These are phyloP conservation scores for Crithidia thermophila DNA, from an alignment of 208 protist genomes.

Conservation along the genomic window DNA sequence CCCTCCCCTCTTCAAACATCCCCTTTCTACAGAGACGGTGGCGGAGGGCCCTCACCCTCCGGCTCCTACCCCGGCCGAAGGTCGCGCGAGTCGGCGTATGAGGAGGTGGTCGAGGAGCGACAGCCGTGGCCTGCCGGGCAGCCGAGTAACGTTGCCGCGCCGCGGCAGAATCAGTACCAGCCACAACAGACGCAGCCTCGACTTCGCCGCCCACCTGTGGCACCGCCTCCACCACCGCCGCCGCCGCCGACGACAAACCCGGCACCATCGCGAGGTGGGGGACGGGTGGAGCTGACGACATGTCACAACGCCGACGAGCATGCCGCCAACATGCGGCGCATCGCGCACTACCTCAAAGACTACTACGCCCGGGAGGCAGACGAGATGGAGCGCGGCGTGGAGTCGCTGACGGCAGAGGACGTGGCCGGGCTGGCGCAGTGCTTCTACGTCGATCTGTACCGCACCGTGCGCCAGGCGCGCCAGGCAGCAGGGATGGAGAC, in stretches of 20 bases:
- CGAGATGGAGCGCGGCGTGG: slow-evolving; percentile 50
- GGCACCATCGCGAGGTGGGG: too few species aligned
- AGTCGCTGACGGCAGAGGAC: slow-evolving; percentile 76
- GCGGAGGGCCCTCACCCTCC: not conserved
- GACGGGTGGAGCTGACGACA: not conserved
- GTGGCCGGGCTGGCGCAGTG: slow-evolving; percentile 70
- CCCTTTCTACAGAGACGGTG: not conserved
- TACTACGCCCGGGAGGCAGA: slow-evolving; percentile 64
- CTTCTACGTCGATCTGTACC: slow-evolving; percentile 79
- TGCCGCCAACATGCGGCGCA: slow-evolving; percentile 46
- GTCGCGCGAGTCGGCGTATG: slow-evolving; percentile 16
- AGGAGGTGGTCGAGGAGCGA: slow-evolving; percentile 23
- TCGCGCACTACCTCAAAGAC: slow-evolving; percentile 71
- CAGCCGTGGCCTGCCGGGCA: not conserved
- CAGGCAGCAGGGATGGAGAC: slow-evolving; percentile 40
- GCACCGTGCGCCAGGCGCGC: slow-evolving; percentile 49
- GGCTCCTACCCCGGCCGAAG: not conserved
- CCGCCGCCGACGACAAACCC: too few species aligned
- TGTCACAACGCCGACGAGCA: slow-evolving; percentile 23
- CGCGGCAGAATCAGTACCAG: not conserved
- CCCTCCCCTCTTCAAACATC: slow-evolving; percentile 3
- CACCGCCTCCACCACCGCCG: not conserved
- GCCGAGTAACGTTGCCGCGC: slow-evolving; percentile 2
- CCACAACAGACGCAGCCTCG: not conserved
- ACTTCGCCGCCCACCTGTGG: not conserved